A percentile compares a stretch with the other conserved stretches of the same genome.
Evolutionary conservation across 805 yeast species (phyloP).

Genomic region (Priceomyces medius): DNA sequence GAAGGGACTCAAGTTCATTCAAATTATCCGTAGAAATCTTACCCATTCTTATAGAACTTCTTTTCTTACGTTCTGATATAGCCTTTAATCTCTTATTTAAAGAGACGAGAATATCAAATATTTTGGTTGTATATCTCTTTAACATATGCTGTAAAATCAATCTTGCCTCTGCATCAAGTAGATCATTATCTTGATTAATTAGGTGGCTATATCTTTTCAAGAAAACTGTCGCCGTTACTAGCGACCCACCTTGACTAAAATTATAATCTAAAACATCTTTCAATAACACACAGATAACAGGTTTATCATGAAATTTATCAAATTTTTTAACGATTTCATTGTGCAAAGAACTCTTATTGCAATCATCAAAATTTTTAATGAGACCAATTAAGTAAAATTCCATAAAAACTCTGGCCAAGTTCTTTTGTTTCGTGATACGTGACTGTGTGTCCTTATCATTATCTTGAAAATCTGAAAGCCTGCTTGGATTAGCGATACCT

Average conservation of each 20-base stretch:
- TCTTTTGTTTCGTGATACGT: conserved; percentile 43
- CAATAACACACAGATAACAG: conserved; percentile 23
- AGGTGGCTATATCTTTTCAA: conserved; percentile 45
- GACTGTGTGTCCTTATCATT: conserved; percentile 45
- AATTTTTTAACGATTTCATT: conserved; percentile 36
- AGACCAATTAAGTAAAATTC: conserved; percentile 63
- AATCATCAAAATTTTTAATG: conserved; percentile 45
- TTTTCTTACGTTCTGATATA: conserved; percentile 42
- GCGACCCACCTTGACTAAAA: conserved; percentile 25
- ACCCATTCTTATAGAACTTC: conserved; percentile 68
- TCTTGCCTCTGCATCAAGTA: conserved; percentile 27
- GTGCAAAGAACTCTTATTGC: conserved; percentile 44
- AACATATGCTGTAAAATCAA: conserved; percentile 35
- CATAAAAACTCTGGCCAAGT: conserved; percentile 48
- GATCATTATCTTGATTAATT: conserved; percentile 23
- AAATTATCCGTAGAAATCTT: conserved; percentile 47
- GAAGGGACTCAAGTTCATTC: conserved; percentile 29
- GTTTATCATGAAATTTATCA: conserved; percentile 20
- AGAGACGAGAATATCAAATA: conserved; percentile 34
- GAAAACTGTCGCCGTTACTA: conserved; percentile 47
- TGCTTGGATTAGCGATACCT: conserved; percentile 32
- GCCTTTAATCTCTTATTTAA: conserved; percentile 36
- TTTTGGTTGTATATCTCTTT: conserved; percentile 42
- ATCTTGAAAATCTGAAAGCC: conserved; percentile 19
- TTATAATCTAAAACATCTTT: conserved; percentile 31